Evolutionary conservation across 176 grass and related monocot genomes (phyloP).

Genomic region (Musa acuminata): DNA sequence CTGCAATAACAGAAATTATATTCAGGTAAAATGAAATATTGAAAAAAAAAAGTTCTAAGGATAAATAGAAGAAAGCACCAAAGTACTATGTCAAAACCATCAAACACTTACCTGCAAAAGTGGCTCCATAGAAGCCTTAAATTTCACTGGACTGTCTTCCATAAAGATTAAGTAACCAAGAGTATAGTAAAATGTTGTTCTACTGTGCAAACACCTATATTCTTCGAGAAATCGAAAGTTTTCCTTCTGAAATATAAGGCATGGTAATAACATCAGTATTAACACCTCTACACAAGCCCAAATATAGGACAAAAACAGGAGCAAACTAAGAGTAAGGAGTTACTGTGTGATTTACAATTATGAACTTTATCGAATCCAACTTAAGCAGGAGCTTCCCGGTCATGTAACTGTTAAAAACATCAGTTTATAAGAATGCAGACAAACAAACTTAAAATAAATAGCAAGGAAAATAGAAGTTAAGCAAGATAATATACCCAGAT

Average conservation of each 20-base stretch:
- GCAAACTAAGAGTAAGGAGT: slow-evolving; percentile 15
- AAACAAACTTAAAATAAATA: slow-evolving; percentile 6
- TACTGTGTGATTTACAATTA: slow-evolving; percentile 88
- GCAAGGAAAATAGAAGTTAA: neutral
- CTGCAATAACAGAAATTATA: slow-evolving; percentile 27
- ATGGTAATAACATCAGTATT: neutral
- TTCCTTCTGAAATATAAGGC: slow-evolving; percentile 49
- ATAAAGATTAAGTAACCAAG: slow-evolving; percentile 93
- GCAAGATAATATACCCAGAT: slow-evolving; percentile 61
- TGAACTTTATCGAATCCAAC: slow-evolving; percentile 90
- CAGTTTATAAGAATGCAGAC: slow-evolving; percentile 24
- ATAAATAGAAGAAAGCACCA: neutral
- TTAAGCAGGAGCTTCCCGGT: slow-evolving; percentile 96
- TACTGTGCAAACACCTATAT: slow-evolving; percentile 72
- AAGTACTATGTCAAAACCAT: no score
- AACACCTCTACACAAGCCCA: slow-evolving; percentile 3
- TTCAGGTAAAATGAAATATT: no score
- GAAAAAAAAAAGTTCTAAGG: no score
- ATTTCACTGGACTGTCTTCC: slow-evolving; percentile 91
- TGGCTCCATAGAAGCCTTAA: slow-evolving; percentile 90
- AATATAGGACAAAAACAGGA: slow-evolving; percentile 7
- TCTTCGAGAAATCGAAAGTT: slow-evolving; percentile 85
- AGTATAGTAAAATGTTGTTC: slow-evolving; percentile 96
- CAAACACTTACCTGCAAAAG: slow-evolving; percentile 55
- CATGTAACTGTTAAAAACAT: slow-evolving; percentile 69